Percentiles rank a stretch among this genome's conserved stretches.
These are phyloP conservation scores for Arthrinium puccinioides DNA, from an alignment of 2,329 filamentous ascomycete genomes.

Conservation along the genomic window DNA sequence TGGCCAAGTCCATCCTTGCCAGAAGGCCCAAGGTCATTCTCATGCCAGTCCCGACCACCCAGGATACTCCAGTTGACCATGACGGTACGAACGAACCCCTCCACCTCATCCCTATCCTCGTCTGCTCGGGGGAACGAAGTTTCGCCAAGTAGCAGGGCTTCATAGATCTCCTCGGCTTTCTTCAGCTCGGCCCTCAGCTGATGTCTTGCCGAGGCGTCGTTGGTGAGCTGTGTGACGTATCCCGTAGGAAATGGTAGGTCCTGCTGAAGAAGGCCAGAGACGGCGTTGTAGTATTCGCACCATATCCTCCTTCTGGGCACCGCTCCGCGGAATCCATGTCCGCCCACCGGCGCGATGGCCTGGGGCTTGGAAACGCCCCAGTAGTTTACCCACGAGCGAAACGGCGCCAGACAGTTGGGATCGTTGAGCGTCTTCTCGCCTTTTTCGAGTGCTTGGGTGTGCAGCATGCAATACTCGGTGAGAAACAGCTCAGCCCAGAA, in stretches of 20 bases:
- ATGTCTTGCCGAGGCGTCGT: slow-evolving; percentile 46
- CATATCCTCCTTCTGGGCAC: slow-evolving; percentile 65
- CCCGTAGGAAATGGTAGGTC: slow-evolving; percentile 53
- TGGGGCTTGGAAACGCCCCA: slow-evolving; percentile 46
- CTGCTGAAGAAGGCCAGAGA: slow-evolving; percentile 69
- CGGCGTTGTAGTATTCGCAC: slow-evolving; percentile 74
- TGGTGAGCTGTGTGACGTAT: slow-evolving; percentile 29
- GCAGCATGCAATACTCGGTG: slow-evolving; percentile 66
- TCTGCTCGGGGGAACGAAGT: slow-evolving; percentile 80
- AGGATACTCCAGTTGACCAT: slow-evolving; percentile 81
- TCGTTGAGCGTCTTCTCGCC: slow-evolving; percentile 44
- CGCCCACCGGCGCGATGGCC: slow-evolving; percentile 38
- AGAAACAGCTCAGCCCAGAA: slow-evolving; percentile 75
- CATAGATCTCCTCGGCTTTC: slow-evolving; percentile 71
- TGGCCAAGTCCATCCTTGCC: slow-evolving; percentile 70
- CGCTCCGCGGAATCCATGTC: slow-evolving; percentile 50
- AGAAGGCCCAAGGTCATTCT: slow-evolving; percentile 73
- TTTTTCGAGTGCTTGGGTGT: slow-evolving; percentile 49
- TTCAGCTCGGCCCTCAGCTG: slow-evolving; percentile 73
- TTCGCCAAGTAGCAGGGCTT: slow-evolving; percentile 69
- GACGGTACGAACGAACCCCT: slow-evolving; percentile 71
- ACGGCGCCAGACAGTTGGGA: slow-evolving; percentile 45
- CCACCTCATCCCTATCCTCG: slow-evolving; percentile 70
- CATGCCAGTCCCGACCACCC: slow-evolving; percentile 72
- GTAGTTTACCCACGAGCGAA: slow-evolving; percentile 63